These are phyloP conservation scores for Mimosa pudica DNA, from an alignment of 306 rosid genomes.

Conservation along the genomic window DNA sequence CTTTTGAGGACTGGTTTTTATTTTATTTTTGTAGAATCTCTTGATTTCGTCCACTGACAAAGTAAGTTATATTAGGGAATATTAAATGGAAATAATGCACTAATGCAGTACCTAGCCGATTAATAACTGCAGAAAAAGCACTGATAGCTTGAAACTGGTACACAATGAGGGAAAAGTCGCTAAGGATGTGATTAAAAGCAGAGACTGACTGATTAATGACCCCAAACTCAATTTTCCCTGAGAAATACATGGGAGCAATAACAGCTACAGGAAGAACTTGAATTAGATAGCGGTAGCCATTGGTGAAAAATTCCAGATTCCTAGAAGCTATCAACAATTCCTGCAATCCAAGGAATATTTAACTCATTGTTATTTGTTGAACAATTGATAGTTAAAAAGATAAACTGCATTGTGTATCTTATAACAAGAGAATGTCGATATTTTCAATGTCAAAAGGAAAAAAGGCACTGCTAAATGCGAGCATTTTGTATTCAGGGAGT, in stretches of 20 bases:
- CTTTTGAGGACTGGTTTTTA: neutral
- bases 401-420: conserved; percentile 7
- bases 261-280: conserved; percentile 98
- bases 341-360: conserved; percentile 51
- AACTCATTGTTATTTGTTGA: conserved; percentile 10
- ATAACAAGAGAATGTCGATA: neutral
- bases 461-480: neutral
- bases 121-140: conserved; percentile 94
- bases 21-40: neutral
- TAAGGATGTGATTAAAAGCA: conserved; percentile 93
- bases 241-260: conserved; percentile 95
- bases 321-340: conserved; percentile 85
- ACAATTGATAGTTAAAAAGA: conserved; percentile 8
- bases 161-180: conserved; percentile 89
- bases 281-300: conserved; percentile 87
- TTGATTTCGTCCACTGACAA: neutral
- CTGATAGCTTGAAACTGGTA: conserved; percentile 93
- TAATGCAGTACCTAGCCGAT: conserved; percentile 75
- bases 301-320: conserved; percentile 92
- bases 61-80: neutral
- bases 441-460: conserved; percentile 10
- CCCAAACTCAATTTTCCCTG: conserved; percentile 98
- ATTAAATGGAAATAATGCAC: conserved; percentile 26
- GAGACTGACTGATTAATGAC: conserved; percentile 95
- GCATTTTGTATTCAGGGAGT: conserved; percentile 1